Base-by-base conservation (phyloP, 1,284 basidiomycete genomes). In the Paramarasmius palmivorus region DNA sequence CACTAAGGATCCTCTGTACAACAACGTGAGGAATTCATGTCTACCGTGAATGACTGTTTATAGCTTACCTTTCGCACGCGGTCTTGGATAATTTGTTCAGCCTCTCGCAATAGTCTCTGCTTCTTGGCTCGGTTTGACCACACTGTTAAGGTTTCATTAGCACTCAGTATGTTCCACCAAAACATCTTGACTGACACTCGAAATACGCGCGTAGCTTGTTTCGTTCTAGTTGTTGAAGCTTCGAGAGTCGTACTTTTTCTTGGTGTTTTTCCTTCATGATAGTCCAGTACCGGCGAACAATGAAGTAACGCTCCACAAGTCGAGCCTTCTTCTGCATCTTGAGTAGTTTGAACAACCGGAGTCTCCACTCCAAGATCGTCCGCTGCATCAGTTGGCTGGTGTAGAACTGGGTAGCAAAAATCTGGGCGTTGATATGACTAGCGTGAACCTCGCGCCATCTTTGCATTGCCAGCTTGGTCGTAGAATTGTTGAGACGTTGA, bases 301-400 rank as follows among this genome's bases (percentile, higher is more conserved):
- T 56, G 55, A 90, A 78, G 55, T 75, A 82, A 54, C 75, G 80
- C 59, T 83, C 73, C 0, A 81, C 80, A 46, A 78, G 68, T 60
- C 78, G 80, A 4, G 86, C 88, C 57, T 86, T 77, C 60, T 82
- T 83, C 39, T 74, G 65, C 61, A 76, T 62, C 56, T 81, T 81
- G 36, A 82, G 59, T 50, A 76, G 78, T 17, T 73, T 68, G 15
- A 81, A 78, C 47, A 89, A 69, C 29, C 74, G 70, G 25, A 84
- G 61, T 10, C 85, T 79, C 88, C 89, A 91, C 15, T 63, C 64
- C 5, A 82, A 63, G 15, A 88, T 66, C 44, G 73, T 69, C 57
- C 74, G 77, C 59, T 75, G 80, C 19, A 73, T 72, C 29, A 80
- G 58, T 53, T 75, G 77, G 9, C 71, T 66, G 26, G 73, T 67